Percentiles rank a stretch among this genome's conserved stretches.
Conservation (phyloP, 164 flowering plant species). For the Vitis vinifera region DNA sequence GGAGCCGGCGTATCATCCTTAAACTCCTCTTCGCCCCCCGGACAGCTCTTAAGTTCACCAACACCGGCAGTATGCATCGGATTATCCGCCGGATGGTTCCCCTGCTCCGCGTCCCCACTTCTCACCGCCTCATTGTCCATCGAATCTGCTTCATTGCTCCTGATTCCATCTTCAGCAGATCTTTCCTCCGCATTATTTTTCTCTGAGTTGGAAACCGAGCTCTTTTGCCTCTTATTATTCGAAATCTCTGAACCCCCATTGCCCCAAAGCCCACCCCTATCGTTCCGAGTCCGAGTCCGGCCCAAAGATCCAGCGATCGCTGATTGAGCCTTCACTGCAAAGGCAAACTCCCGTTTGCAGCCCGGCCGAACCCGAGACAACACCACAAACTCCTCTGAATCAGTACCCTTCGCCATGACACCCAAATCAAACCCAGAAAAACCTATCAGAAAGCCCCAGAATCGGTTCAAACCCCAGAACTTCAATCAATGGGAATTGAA, state of each 20-base stretch:
- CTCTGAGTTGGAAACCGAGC: neutral
- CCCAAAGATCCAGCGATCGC: constrained; percentile 46
- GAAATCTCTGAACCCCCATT: constrained; percentile 10
- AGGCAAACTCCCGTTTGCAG: constrained; percentile 61
- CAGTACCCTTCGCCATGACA: constrained; percentile 56
- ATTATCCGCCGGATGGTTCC: constrained; percentile 9
- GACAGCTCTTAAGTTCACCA: no score
- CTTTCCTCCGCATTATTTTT: neutral
- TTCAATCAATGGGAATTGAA: neutral
- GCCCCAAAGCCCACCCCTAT: constrained; percentile 9
- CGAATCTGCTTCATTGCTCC: constrained; percentile 13
- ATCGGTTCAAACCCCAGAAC: constrained; percentile 4
- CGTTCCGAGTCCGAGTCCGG: constrained; percentile 44
- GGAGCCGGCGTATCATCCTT: neutral
- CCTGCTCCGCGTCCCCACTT: constrained; percentile 27
- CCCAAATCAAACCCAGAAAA: neutral
- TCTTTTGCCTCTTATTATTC: constrained; percentile 26
- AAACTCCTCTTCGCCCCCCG: neutral
- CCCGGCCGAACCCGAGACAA: constrained; percentile 46
- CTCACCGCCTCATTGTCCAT: constrained; percentile 30
- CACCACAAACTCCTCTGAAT: constrained; percentile 36
- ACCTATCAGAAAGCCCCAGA: constrained; percentile 12
- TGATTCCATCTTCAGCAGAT: constrained; percentile 6
- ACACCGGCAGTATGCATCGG: no score
- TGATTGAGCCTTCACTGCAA: constrained; percentile 50